These are phyloP conservation scores for Ogataea nitratoaversa DNA, from an alignment of 805 yeast genomes.

Conservation along the genomic window DNA sequence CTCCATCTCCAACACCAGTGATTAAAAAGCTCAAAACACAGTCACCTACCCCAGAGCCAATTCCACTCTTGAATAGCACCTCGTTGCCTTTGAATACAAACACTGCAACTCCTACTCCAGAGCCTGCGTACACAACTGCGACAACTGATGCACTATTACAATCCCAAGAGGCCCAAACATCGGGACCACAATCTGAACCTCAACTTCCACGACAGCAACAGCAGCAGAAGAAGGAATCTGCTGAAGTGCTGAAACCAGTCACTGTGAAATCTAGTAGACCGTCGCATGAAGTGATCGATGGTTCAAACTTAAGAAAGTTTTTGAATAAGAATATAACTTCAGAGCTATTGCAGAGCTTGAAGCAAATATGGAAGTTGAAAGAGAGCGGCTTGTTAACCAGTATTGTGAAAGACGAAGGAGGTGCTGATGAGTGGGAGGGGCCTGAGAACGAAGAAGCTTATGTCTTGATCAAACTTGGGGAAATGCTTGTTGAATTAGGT, in stretches of 20 bases:
- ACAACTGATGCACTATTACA: neutral
- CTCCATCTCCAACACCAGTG: neutral
- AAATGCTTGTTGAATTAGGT: constrained; percentile 16
- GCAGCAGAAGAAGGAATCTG: too few species aligned
- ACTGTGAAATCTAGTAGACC: constrained; percentile 16
- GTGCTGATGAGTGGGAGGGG: neutral
- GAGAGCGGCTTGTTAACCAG: constrained; percentile 13
- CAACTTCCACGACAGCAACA: neutral
- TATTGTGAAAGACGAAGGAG: neutral
- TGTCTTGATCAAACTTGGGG: constrained; percentile 18
- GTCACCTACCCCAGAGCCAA: constrained; percentile 9
- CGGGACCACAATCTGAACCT: constrained; percentile 1
- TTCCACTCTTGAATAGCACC: constrained; percentile 4
- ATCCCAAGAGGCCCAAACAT: too few species aligned
- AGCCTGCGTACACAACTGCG: neutral
- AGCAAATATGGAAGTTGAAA: constrained; percentile 23
- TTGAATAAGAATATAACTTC: constrained; percentile 43
- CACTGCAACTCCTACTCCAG: neutral
- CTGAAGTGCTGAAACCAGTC: constrained; percentile 1
- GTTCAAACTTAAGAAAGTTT: constrained; percentile 47
- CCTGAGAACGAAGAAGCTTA: constrained; percentile 10
- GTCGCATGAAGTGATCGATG: constrained; percentile 45
- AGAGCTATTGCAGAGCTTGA: constrained; percentile 42
- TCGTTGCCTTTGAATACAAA: neutral
- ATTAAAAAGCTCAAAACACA: constrained; percentile 15